Base-by-base conservation (phyloP, 2,329 filamentous ascomycete genomes). In the Colletotrichum gloeosporioides region DNA sequence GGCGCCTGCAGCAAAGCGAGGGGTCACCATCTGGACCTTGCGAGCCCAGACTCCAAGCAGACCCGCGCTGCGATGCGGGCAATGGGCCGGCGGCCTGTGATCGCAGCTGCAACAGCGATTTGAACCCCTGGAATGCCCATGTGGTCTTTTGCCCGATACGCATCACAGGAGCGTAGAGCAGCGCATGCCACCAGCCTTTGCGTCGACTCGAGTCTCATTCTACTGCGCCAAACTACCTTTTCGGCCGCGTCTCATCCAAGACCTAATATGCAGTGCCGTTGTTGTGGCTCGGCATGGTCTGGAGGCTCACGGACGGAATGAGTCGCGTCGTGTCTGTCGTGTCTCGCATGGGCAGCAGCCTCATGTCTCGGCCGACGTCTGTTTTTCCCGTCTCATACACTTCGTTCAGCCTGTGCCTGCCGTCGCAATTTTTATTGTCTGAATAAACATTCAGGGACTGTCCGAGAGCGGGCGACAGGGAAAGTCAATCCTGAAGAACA, bases 251-350 rank as follows among this genome's bases (percentile, higher is more conserved):
- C 39, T 63, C 69, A 67, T 59, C 63, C 62, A 72, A 67, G 62
- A 64, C 63, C 22, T 73, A 32, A 73, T 73, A 69, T 73, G 73
- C 74, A 73, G 31, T 61, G 31, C 74, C 71, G 49, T 74, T 73
- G 44, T 67, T 65, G 65, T 69, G 65, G 70, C 59, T 25, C 70
- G 34, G 71, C 59, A 65, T 73, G 64, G 55, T 22, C 64, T 69
- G 27, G 29, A 59, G 44, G 59, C 57, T 73, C 73, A 63, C 44
- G 25, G 70, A 53, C 64, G 29, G 61, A 39, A 57, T 76, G 57
- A 73, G 59, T 76, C 74, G 64, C 59, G 70, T 76, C 70, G 36
- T 74, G 57, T 44, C 73, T 55, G 62, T 55, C 16, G n/a, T 73
- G 73, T 67, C 73, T 75, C 34, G 53, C 18, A 29, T 29, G n/a